These are phyloP conservation scores for Przewalskia tangutica DNA, from an alignment of 257 asterid genomes.

Conservation along the genomic window DNA sequence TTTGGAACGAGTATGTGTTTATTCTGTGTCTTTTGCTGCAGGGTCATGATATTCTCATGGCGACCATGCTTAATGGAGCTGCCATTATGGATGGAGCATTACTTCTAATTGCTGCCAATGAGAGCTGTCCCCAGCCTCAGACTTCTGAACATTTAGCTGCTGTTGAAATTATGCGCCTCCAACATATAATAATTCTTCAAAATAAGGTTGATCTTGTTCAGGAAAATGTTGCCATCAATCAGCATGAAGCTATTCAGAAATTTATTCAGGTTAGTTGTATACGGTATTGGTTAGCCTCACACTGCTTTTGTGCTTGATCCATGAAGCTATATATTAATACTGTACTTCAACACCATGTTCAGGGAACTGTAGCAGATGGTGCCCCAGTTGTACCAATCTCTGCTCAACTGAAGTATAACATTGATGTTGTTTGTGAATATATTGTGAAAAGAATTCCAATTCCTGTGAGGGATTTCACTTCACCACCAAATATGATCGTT, in stretches of 20 bases:
- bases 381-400: conserved; percentile 96
- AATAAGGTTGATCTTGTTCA: conserved; percentile 96
- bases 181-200: conserved; percentile 87
- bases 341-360: conserved; percentile 12
- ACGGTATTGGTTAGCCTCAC: neutral
- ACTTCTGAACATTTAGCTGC: conserved; percentile 98
- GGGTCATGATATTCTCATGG: conserved; percentile 99
- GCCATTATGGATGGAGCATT: conserved; percentile 97
- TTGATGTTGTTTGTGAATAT: conserved; percentile 88
- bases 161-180: conserved; percentile 88
- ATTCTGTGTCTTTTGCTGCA: conserved; percentile 8
- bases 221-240: conserved; percentile 97
- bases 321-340: neutral
- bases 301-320: neutral
- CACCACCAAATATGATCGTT: conserved; percentile 95
- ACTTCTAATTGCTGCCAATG: conserved; percentile 92
- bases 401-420: conserved; percentile 90
- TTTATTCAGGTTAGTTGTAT: conserved; percentile 61
- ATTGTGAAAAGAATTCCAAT: conserved; percentile 82
- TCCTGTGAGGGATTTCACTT: conserved; percentile 73
- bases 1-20: neutral
- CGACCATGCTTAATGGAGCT: conserved; percentile 97
- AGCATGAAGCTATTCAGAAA: conserved; percentile 90
- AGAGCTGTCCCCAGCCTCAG: conserved; percentile 98
- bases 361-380: conserved; percentile 93